A percentile compares a stretch with the other conserved stretches of the same genome.
These are phyloP conservation scores for Alisma plantagoaquatica DNA, from an alignment of 106 monocot species.

Conservation along the genomic window DNA sequence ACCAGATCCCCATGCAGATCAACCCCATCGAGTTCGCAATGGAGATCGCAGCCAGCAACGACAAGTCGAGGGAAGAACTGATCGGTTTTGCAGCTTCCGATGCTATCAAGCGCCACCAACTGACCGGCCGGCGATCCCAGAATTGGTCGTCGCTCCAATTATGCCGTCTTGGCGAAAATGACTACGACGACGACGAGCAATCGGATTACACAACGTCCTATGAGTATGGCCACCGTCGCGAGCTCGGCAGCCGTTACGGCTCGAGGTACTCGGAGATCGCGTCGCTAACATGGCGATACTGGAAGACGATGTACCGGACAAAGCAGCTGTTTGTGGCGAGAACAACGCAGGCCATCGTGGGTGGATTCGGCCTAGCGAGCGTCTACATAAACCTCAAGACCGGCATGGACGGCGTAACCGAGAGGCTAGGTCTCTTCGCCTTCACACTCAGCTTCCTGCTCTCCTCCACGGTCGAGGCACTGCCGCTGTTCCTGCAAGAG, in stretches of 20 bases:
- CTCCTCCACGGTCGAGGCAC: slow-evolving; percentile 89
- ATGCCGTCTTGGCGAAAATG: too few relatives aligned
- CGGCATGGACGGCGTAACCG: slow-evolving; percentile 34
- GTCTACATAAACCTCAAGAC: slow-evolving; percentile 43
- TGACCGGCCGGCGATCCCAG: too few relatives aligned
- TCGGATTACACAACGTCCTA: too few relatives aligned
- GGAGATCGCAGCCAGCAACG: slow-evolving; percentile 41
- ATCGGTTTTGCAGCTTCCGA: background rate
- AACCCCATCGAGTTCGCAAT: slow-evolving; percentile 77
- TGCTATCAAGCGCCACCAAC: too few relatives aligned
- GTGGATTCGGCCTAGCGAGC: slow-evolving; percentile 73
- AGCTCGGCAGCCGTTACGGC: too few relatives aligned
- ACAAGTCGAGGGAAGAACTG: background rate
- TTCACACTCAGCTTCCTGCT: slow-evolving; percentile 93
- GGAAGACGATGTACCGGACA: slow-evolving; percentile 77
- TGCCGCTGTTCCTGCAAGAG: slow-evolving; percentile 82
- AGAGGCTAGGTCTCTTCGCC: slow-evolving; percentile 83
- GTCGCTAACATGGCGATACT: slow-evolving; percentile 49
- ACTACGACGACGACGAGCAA: too few relatives aligned
- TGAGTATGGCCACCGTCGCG: too few relatives aligned
- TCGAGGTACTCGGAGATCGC: slow-evolving; percentile 39
- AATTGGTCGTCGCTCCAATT: too few relatives aligned
- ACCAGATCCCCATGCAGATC: slow-evolving; percentile 38
- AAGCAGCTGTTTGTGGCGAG: slow-evolving; percentile 69
- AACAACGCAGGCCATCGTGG: slow-evolving; percentile 70